A percentile compares a stretch with the other conserved stretches of the same genome.
These are phyloP conservation scores for Fusarium sp. DNA, from an alignment of 2,329 filamentous ascomycete species.

Conservation along the genomic window DNA sequence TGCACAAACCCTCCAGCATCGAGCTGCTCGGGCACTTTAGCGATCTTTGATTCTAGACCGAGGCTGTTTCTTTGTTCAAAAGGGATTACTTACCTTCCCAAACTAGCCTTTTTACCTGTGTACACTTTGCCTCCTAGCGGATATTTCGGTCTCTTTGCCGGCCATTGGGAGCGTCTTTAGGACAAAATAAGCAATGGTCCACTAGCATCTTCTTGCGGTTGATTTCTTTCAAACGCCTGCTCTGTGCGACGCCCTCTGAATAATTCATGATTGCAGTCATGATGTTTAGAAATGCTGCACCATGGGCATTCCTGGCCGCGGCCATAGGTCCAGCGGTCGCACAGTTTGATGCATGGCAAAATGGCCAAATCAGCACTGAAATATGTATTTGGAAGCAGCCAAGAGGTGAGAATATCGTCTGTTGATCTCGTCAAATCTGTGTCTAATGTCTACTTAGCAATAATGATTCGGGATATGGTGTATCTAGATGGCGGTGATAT, in stretches of 20 bases:
- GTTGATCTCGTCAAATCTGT: neutral
- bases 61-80: constrained; percentile 17
- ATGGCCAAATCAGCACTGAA: constrained; percentile 61
- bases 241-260: constrained; percentile 8
- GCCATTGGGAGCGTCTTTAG: neutral
- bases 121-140: neutral
- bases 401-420: constrained; percentile 46
- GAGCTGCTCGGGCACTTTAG: constrained; percentile 3
- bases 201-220: constrained; percentile 30
- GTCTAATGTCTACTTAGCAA: constrained; percentile 52
- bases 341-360: constrained; percentile 58
- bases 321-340: constrained; percentile 38
- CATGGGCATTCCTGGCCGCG: constrained; percentile 29
- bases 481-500: constrained; percentile 71
- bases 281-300: constrained; percentile 20
- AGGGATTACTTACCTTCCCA: constrained; percentile 8
- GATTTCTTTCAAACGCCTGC: constrained; percentile 17
- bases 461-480: constrained; percentile 66
- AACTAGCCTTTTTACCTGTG: neutral
- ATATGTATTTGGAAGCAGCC: constrained; percentile 66
- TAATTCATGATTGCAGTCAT: constrained; percentile 18
- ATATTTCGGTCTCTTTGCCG: neutral
- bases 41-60: constrained; percentile 6
- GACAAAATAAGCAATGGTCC: constrained; percentile 34
- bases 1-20: constrained; percentile 5